Evolutionary conservation across 176 grass and related monocot genomes (phyloP).

Genomic region (Avena atlantica): DNA sequence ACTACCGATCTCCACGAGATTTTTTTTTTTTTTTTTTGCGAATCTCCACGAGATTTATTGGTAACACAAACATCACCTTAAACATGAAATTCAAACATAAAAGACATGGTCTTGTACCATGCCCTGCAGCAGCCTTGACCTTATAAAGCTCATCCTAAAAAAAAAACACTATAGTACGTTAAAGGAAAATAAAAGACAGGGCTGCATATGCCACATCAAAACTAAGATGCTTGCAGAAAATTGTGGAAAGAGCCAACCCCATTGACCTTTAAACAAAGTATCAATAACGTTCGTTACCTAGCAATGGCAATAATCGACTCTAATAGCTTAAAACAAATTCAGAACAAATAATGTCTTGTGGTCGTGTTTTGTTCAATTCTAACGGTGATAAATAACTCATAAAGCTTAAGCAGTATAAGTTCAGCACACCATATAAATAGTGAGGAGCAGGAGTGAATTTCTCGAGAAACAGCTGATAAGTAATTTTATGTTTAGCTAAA

Average conservation of each 20-base stretch:
- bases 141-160: constrained; percentile 11
- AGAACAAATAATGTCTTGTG: constrained; percentile 57
- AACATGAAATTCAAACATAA: constrained; percentile 7
- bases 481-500: too few species aligned
- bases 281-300: neutral
- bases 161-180: too few species aligned
- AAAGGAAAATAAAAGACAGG: too few species aligned
- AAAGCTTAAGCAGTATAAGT: too few species aligned
- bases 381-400: neutral
- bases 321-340: constrained; percentile 67
- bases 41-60: neutral
- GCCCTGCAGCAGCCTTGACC: constrained; percentile 65
- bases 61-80: neutral
- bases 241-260: neutral
- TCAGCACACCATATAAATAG: too few species aligned
- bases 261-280: neutral
- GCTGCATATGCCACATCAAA: too few species aligned
- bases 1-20: neutral
- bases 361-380: constrained; percentile 2
- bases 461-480: too few species aligned
- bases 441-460: too few species aligned
- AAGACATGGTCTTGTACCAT: constrained; percentile 86
- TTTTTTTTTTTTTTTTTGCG: too few species aligned
- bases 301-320: neutral
- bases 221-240: neutral